Conservation (phyloP, 306 rosid genomes). For the Purshia tridentata region DNA sequence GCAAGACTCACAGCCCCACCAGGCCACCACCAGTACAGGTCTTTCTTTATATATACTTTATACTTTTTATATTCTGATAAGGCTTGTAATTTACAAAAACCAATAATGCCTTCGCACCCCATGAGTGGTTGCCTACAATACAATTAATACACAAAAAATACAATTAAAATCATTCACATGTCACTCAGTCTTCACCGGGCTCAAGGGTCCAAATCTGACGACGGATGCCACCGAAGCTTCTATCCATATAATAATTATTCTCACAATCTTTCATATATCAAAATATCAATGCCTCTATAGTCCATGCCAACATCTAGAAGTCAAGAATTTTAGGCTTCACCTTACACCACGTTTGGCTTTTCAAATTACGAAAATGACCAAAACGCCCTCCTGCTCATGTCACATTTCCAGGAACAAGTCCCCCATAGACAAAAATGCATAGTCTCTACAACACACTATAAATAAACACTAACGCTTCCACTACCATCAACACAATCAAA, state of each 20-base stretch:
- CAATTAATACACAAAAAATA: too few relatives aligned
- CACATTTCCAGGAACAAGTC: neutral
- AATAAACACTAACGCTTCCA: neutral
- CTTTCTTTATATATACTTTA: too few relatives aligned
- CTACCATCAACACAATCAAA: neutral
- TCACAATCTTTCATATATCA: neutral
- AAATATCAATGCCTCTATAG: neutral
- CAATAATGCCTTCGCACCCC: too few relatives aligned
- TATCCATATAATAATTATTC: neutral
- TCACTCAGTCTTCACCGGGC: neutral
- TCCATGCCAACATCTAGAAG: constrained; percentile 10
- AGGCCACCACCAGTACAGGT: too few relatives aligned
- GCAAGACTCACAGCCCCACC: neutral
- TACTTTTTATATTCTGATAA: too few relatives aligned
- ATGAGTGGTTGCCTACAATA: neutral
- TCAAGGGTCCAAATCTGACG: neutral
- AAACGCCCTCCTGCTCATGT: neutral
- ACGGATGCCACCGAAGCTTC: constrained; percentile 4
- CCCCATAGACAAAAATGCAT: neutral
- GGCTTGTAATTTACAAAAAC: too few relatives aligned
- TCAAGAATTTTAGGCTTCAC: neutral
- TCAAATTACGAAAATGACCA: neutral
- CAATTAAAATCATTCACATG: too few relatives aligned
- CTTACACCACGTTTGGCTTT: neutral
- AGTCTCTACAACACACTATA: neutral